Base-by-base conservation (phyloP, 495 filamentous ascomycete species). In the Cercophora newfieldiana region DNA sequence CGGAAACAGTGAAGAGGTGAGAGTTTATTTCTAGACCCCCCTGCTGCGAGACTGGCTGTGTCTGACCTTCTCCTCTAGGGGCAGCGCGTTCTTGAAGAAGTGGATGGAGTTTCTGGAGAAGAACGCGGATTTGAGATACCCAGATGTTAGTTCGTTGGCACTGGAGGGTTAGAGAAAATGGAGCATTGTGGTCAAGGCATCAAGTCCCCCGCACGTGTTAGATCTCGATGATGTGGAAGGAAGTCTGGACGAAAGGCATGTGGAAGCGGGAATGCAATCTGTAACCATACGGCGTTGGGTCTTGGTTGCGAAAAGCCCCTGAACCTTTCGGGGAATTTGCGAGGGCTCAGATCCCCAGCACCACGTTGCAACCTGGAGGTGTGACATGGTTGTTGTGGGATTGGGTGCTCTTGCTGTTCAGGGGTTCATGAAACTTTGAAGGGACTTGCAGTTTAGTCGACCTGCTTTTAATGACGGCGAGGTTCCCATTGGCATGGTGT, bases 81-180 rank as follows among this genome's bases (percentile, higher is more conserved):
- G 91, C 3, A 93, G 89, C 75, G 82, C 81, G 60, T 97, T 97
- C 74, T 81, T 97, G 61, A 91, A 91, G 73, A 81, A 83, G 56
- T 97, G 93, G 93, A 96, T 96, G 91, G 84, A 79, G n/a, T 91
- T 87, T 72, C 78, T 97, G 28, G 93, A 96, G 73, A 91, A 93
- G 63, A 75, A 94, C 71, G 89, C 91, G 2, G 93, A 97, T 78
- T 76, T 97, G 59, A 82, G 93, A 67, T 97, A 96, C 78, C 91
- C 92, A 12, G 88, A 94, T 72, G 79, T 88, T 8, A 78, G 84
- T 25, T 85, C 88, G 47, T 68, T 92, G 58, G 72, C 73, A 28
- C 31, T 63, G 50, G 72, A 70, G 21, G 66, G 61, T 64, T 72
- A 64, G 55, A n/a, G 19, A 33, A 29, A 59, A 22, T 7, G 50